Evolutionary conservation across 345 rosid genomes (phyloP).

Genomic region (Lenwebbia sp.): DNA sequence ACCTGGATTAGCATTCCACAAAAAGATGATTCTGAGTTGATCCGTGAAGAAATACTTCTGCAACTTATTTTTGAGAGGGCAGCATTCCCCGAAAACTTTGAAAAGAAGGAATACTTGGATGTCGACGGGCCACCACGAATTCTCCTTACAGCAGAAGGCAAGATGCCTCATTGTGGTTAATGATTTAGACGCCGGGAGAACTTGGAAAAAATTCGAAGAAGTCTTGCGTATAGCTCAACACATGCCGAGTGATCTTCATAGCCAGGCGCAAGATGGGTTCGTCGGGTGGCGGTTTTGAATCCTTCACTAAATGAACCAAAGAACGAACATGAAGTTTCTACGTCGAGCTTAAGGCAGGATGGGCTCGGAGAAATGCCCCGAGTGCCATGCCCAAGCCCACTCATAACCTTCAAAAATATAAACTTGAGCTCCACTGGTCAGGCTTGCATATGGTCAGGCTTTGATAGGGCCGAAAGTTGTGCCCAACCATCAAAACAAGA

Average conservation of each 20-base stretch:
- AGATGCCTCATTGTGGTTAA: slow-evolving; percentile 20
- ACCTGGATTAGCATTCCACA: slow-evolving; percentile 15
- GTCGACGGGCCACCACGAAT: not conserved
- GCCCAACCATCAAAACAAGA: not conserved
- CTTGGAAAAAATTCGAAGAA: slow-evolving; percentile 8
- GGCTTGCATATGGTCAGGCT: not conserved
- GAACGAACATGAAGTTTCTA: not conserved
- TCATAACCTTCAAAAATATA: no score
- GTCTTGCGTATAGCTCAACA: slow-evolving; percentile 1
- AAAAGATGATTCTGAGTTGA: not conserved
- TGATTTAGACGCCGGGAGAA: slow-evolving; percentile 11
- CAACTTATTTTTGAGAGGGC: slow-evolving; percentile 2
- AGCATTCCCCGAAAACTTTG: slow-evolving; percentile 6
- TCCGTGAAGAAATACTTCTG: not conserved
- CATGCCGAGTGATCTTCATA: not conserved
- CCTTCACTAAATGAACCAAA: not conserved
- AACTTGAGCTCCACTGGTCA: not conserved
- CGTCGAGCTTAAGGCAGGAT: not conserved
- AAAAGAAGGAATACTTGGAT: not conserved
- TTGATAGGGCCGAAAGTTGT: not conserved
- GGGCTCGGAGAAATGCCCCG: not conserved
- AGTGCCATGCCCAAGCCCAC: no score
- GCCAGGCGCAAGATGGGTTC: not conserved
- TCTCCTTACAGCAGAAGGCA: not conserved
- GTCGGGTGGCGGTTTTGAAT: not conserved